phyloP scores from a whole-genome alignment of 495 filamentous ascomycete genomes.

The Delitschia confertaspora region DNA sequence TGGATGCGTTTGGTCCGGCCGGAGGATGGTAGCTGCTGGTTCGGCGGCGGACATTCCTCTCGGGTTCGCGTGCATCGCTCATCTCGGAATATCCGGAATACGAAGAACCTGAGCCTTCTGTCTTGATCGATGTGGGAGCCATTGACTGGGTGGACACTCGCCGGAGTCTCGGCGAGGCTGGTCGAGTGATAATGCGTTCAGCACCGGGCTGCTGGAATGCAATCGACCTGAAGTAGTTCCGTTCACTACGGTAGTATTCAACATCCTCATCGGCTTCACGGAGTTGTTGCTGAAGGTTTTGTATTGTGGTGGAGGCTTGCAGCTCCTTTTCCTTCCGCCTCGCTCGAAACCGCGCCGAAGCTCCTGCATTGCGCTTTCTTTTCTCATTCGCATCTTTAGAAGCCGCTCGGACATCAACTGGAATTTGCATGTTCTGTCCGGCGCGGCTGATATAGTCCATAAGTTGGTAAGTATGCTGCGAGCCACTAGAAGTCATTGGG shows the following conservation, averaged over 20 bases:
- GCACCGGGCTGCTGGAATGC: conserved; percentile 28
- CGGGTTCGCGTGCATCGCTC: conserved; percentile 10
- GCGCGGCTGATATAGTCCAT: conserved; percentile 34
- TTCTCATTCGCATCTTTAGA: conserved; percentile 37
- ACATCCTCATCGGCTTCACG: conserved; percentile 34
- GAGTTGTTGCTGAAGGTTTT: conserved; percentile 53
- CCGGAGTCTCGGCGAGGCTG: conserved; percentile 29
- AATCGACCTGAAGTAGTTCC: conserved; percentile 32
- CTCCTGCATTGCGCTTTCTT: conserved; percentile 70
- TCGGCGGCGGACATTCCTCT: conserved; percentile 23
- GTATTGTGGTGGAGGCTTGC: conserved; percentile 57
- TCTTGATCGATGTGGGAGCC: conserved; percentile 7
- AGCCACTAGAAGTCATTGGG: conserved; percentile 33
- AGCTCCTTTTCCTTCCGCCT: conserved; percentile 83
- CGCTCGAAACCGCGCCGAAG: conserved; percentile 80
- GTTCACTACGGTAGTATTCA: conserved; percentile 36
- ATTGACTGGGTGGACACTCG: conserved; percentile 10
- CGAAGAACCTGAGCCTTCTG: conserved; percentile 10
- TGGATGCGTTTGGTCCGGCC: conserved; percentile 3
- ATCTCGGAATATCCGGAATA: conserved; percentile 18
- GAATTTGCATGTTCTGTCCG: conserved; percentile 34
- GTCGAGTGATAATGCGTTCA: conserved; percentile 33
- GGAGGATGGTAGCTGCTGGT: conserved; percentile 24
- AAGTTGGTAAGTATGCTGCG: conserved; percentile 35
- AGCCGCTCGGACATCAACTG: conserved; percentile 37